These are phyloP conservation scores for Hypericum perforatum DNA, from an alignment of 345 rosid genomes.

Conservation along the genomic window DNA sequence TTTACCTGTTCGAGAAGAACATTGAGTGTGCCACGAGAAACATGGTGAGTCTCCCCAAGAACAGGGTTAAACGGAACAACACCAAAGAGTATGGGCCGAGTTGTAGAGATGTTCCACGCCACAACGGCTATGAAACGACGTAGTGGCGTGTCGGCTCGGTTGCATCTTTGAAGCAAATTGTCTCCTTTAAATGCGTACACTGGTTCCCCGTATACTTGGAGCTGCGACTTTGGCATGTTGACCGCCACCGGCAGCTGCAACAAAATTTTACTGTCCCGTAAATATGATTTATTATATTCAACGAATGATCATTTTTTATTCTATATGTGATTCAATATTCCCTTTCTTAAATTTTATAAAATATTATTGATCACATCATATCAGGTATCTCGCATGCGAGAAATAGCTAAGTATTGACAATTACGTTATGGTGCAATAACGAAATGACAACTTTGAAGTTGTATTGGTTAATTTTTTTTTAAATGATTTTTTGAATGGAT, in stretches of 20 bases:
- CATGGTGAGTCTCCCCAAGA: constrained; percentile 94
- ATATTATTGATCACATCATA: too few species aligned
- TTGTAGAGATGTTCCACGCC: constrained; percentile 59
- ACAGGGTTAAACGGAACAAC: constrained; percentile 70
- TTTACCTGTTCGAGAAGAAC: constrained; percentile 65
- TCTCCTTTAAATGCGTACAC: constrained; percentile 31
- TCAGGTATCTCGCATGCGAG: too few species aligned
- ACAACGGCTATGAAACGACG: constrained; percentile 49
- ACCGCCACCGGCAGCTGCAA: constrained; percentile 60
- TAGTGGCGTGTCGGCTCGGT: constrained; percentile 29
- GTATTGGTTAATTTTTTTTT: too few species aligned
- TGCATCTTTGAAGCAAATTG: constrained; percentile 42
- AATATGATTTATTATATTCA: not conserved
- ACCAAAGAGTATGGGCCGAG: constrained; percentile 52
- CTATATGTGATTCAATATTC: not conserved
- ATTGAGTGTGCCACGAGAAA: constrained; percentile 49
- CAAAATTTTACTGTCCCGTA: not conserved
- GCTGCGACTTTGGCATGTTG: constrained; percentile 79
- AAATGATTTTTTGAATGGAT: too few species aligned
- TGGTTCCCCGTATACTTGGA: constrained; percentile 65
- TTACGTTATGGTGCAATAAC: too few species aligned
- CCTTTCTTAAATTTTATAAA: too few species aligned
- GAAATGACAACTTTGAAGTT: too few species aligned
- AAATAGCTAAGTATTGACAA: too few species aligned
- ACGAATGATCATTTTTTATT: not conserved